A percentile compares a stretch with the other conserved stretches of the same genome.
Evolutionary conservation across 768 basidiomycete species (phyloP).

Genomic region (Clitopilus passeckerianus): DNA sequence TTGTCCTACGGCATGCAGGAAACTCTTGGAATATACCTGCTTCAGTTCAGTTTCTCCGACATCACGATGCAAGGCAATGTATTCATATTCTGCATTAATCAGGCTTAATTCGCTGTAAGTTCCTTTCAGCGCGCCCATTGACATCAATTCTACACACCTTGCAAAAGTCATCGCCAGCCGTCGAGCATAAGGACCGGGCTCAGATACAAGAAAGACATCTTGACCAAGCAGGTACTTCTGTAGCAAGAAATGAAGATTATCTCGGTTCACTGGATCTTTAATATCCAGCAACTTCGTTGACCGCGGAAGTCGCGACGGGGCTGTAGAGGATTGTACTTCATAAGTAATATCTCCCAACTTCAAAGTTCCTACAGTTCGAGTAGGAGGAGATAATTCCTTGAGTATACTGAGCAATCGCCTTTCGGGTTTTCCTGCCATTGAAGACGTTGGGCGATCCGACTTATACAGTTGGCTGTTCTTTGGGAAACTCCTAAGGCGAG

Average conservation of each 20-base stretch:
- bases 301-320: constrained; percentile 45
- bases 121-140: not conserved
- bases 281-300: constrained; percentile 41
- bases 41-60: constrained; percentile 72
- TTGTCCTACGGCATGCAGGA: not conserved
- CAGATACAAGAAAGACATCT: constrained; percentile 61
- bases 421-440: constrained; percentile 18
- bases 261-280: constrained; percentile 45
- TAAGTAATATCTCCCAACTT: constrained; percentile 53
- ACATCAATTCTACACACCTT: constrained; percentile 25
- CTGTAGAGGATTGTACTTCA: constrained; percentile 43
- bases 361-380: constrained; percentile 44
- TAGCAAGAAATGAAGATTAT: constrained; percentile 60
- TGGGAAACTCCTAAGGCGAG: not conserved
- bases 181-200: constrained; percentile 65
- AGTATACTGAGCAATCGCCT: constrained; percentile 47
- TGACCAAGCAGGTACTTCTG: constrained; percentile 67
- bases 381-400: constrained; percentile 34
- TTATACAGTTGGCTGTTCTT: too few relatives aligned
- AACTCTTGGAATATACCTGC: constrained; percentile 29
- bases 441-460: not conserved
- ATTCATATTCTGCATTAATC: constrained; percentile 66
- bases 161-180: constrained; percentile 61
- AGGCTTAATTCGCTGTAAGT: constrained; percentile 27
- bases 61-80: constrained; percentile 62